Percentiles rank a stretch among this genome's conserved stretches.
phyloP scores from a whole-genome alignment of 306 rosid species.

The Nissolia schottii region DNA sequence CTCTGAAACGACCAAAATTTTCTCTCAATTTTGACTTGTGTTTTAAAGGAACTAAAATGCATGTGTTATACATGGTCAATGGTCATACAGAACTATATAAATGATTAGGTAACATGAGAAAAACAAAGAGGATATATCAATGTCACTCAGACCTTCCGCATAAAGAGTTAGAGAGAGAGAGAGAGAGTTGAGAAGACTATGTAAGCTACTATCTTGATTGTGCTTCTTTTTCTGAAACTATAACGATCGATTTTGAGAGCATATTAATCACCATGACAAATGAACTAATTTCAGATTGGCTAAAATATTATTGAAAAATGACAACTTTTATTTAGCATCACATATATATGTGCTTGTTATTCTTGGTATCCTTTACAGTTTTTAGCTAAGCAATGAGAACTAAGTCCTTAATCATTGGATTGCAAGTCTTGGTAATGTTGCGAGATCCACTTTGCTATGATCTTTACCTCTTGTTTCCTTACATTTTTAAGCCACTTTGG shows the following conservation, averaged over 20 bases:
- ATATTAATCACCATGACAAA: too few species aligned
- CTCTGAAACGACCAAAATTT: too few species aligned
- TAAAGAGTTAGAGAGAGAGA: not conserved
- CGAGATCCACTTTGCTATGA: slow-evolving; percentile 60
- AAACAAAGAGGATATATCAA: not conserved
- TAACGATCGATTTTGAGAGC: too few species aligned
- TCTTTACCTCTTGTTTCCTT: slow-evolving; percentile 50
- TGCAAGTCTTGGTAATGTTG: slow-evolving; percentile 49
- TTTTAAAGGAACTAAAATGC: not conserved
- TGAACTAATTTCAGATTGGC: too few species aligned
- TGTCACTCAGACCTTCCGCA: not conserved
- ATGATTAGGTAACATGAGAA: not conserved
- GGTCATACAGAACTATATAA: not conserved
- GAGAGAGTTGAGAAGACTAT: not conserved
- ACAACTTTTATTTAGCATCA: not conserved
- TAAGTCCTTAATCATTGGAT: not conserved
- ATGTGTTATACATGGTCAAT: too few species aligned
- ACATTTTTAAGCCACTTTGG: slow-evolving; percentile 77
- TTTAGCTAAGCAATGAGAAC: not conserved
- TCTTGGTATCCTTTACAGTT: not conserved
- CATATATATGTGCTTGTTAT: not conserved
- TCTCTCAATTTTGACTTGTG: slow-evolving; percentile 4
- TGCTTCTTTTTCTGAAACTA: not conserved
- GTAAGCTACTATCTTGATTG: not conserved
- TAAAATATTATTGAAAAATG: too few species aligned